Evolutionary conservation across 2,329 filamentous ascomycete genomes (phyloP).

Genomic region (Trichoderma polysporum): DNA sequence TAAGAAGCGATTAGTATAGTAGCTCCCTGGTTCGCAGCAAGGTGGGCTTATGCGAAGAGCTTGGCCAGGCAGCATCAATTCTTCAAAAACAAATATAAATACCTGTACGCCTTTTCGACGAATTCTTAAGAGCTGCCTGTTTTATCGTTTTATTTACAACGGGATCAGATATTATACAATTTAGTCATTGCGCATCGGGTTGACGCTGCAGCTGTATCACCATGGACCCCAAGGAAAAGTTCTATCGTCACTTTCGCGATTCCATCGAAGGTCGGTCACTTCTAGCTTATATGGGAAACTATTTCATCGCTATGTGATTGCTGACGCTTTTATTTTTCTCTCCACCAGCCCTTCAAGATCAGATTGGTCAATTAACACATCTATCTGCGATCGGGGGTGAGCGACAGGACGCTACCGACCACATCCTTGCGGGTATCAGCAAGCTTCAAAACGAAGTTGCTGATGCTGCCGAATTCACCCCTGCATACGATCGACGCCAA

Average conservation of each 20-base stretch:
- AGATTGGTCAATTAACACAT: conserved; percentile 67
- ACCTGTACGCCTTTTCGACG: neutral
- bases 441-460: conserved; percentile 80
- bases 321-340: neutral
- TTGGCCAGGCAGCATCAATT: conserved; percentile 1
- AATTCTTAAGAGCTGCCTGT: neutral
- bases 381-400: conserved; percentile 66
- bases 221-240: conserved; percentile 65
- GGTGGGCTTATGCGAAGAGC: neutral
- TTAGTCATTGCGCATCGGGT: neutral
- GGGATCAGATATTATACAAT: neutral
- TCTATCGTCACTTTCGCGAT: conserved; percentile 80
- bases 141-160: neutral
- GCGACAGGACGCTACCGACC: conserved; percentile 76
- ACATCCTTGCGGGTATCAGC: conserved; percentile 76
- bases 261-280: conserved; percentile 63
- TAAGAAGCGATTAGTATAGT: neutral
- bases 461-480: conserved; percentile 77
- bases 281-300: neutral
- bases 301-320: neutral
- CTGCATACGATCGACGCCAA: conserved; percentile 84
- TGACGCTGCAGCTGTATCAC: neutral
- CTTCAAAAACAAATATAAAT: neutral
- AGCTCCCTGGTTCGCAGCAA: neutral
- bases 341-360: conserved; percentile 66